Evolutionary conservation across 441 rosid species (phyloP), one percentile per base, ranked within the genome.

Genomic region (Mallotus japonicus): DNA sequence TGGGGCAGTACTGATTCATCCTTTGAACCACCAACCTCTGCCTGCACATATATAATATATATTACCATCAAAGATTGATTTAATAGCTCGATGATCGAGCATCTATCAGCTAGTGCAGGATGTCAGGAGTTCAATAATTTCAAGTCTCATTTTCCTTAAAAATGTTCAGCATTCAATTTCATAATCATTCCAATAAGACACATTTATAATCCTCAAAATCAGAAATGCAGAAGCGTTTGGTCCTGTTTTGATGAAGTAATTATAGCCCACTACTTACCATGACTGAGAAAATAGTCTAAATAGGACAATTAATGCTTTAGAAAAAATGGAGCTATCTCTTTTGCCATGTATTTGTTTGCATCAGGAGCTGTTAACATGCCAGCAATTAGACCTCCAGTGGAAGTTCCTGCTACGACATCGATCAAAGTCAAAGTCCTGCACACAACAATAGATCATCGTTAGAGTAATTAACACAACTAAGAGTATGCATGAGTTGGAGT

Each of bases 321-420:
- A 74, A 78, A 78, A 44, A 80, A 76, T 6, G 73, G 72, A 47
- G 62, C 68, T 22, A 78, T 73, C 1, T 78, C 82, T 47, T 78
- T 77, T 1, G 78, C 83, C 58, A 5, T 19, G 57, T 4, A 80
- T 6, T 70, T 62, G 3, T 73, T 17, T 4, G 70, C 51, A 40
- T 76, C 62, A 67, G 80, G 77, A 69, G 80, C 78, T 3, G 75
- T 54, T 15, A 80, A 42, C 83, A 76, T 80, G 10, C 75, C n/a
- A n/a, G 75, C 11, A 16, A 79, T 24, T 13, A 79, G 66, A 53
- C 82, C 82, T 20, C 78, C 73, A 0, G 71, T 73, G 73, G 82
- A 76, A 2, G 83, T 73, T 66, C 79, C 80, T 12, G 78, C 80
- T 14, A 68, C 71, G 17, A 77, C 77, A n/a, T 83, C 77, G 62